Base-by-base conservation (phyloP, 257 asterid species). In the Nicotiana sylvestris region DNA sequence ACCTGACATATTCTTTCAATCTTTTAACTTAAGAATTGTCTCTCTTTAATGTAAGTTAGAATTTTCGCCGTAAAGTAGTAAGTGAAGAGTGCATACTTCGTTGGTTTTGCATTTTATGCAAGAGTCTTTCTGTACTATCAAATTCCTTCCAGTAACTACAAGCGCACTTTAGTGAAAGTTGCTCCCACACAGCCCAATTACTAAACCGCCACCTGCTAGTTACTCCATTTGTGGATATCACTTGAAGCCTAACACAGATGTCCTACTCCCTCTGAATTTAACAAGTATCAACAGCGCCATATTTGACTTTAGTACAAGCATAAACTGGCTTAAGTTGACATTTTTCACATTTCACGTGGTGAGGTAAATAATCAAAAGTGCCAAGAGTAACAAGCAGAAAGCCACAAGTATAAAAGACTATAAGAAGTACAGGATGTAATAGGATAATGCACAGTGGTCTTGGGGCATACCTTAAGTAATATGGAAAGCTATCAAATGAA, bases 401-500 rank as follows among this genome's bases (percentile, higher is more conserved):
- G 58, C 18, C 58, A 53, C 58, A 15, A 13, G 58, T 53, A 53
- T 13, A 53, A 53, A 13, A 5, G 58, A 53, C 58, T 53, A 53
- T 53, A 53, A 53, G 58, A 53, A 53, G 46, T 51, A 76, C 4
- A 51, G 2, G 1, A 7, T 76, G 64, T 49, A 51, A 76, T 49
- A 25, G 46, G 64, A 76, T 76, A 53, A 53, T 76, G 17, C 5
- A 9, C 29, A 27, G 46, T 76, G 43, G 65, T 76, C 80, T 53
- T 16, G 64, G 64, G 16, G 46, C 17, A 76, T 86, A 95, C 98
- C 98, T 92, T 83, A 95, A 89, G 85, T 95, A 92, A 87, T 93
- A 95, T 27, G 98, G 98, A 85, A 95, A 95, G 85, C 90, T 82
- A 83, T 95, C 98, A 84, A 93, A 95, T 78, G 97, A 86, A 87